These are phyloP conservation scores for Sordariomycetes sp. DNA, from an alignment of 2,329 filamentous ascomycete species.

Conservation along the genomic window DNA sequence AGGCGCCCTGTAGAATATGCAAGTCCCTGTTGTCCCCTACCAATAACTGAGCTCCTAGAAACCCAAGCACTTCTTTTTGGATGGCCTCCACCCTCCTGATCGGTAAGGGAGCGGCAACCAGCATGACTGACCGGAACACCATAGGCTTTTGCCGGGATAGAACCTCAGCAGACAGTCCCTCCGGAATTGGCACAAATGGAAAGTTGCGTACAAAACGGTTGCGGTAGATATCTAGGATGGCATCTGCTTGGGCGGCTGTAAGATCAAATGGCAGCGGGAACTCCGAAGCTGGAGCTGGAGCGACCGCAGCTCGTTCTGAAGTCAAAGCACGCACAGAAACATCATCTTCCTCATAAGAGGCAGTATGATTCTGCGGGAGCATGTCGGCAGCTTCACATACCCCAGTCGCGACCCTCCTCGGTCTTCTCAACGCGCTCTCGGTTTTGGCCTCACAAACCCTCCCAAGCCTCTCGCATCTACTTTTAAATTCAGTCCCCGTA, in stretches of 20 bases:
- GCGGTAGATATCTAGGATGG: constrained; percentile 22
- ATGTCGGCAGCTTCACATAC: too few relatives aligned
- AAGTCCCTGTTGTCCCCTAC: constrained; percentile 28
- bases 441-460: constrained; percentile 18
- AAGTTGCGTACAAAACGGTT: constrained; percentile 22
- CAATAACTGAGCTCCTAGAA: constrained; percentile 31
- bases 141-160: constrained; percentile 25
- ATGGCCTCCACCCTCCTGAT: constrained; percentile 23
- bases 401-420: constrained; percentile 20
- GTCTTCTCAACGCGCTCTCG: constrained; percentile 17
- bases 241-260: too few relatives aligned
- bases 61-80: constrained; percentile 28
- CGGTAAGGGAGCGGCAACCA: constrained; percentile 22
- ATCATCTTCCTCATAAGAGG: too few relatives aligned
- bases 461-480: constrained; percentile 15
- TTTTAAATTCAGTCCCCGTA: not conserved
- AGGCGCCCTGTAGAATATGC: constrained; percentile 35
- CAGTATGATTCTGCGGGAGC: too few relatives aligned
- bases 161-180: constrained; percentile 15
- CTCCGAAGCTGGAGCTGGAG: too few relatives aligned
- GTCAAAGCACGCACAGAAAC: too few relatives aligned
- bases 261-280: constrained; percentile 27
- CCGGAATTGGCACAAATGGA: constrained; percentile 25
- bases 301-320: too few relatives aligned
- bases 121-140: constrained; percentile 26